Conservation (phyloP, 495 filamentous ascomycete species). For the Chaetomium cochliodes region DNA sequence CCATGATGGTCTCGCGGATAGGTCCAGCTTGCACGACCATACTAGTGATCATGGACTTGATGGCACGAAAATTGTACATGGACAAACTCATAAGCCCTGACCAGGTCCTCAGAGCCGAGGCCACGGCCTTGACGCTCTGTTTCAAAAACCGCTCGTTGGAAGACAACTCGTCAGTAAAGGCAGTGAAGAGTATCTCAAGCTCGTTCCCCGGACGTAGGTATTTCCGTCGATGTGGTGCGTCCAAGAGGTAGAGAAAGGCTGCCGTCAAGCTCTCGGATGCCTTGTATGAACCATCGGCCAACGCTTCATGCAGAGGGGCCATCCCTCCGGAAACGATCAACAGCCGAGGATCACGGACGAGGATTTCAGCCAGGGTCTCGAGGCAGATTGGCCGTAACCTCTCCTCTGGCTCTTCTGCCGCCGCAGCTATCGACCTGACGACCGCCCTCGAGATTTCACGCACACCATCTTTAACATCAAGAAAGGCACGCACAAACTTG, state of each 20-base stretch:
- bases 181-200: conserved; percentile 75
- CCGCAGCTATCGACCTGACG: conserved; percentile 79
- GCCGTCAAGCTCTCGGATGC: conserved; percentile 81
- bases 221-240: conserved; percentile 75
- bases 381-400: conserved; percentile 84
- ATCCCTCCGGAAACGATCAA: conserved; percentile 80
- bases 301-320: conserved; percentile 74
- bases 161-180: conserved; percentile 80
- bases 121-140: conserved; percentile 80
- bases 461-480: conserved; percentile 93
- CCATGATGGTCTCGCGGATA: conserved; percentile 71
- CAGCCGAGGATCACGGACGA: conserved; percentile 78
- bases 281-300: conserved; percentile 87
- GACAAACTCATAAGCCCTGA: conserved; percentile 80
- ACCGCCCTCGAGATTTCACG: conserved; percentile 83
- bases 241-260: conserved; percentile 84
- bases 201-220: conserved; percentile 78
- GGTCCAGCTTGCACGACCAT: conserved; percentile 68
- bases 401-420: conserved; percentile 87
- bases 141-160: conserved; percentile 75
- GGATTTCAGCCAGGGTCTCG: conserved; percentile 86
- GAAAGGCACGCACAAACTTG: conserved; percentile 92
- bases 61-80: conserved; percentile 78
- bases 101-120: conserved; percentile 91
- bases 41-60: conserved; percentile 76